Conservation (phyloP, 192 early-diverging fungal genomes). For the Coemansia sp. region DNA sequence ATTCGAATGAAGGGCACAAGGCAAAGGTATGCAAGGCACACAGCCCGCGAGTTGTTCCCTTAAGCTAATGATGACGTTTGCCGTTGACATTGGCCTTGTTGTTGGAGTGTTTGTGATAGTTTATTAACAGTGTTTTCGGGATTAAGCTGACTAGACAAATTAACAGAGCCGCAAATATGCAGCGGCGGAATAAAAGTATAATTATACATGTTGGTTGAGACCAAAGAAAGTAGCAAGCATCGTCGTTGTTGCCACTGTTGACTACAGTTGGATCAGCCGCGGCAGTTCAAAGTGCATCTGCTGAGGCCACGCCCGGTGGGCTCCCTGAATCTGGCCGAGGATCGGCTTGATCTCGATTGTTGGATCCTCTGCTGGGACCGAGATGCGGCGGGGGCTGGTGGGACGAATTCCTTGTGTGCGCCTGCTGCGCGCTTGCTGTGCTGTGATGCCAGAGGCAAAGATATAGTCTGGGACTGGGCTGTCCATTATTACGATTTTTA, state of each 20-base stretch:
- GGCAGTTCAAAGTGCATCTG: constrained; percentile 51
- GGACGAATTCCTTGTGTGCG: constrained; percentile 23
- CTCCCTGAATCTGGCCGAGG: constrained; percentile 33
- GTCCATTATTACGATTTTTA: constrained; percentile 20
- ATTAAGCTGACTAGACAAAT: not conserved
- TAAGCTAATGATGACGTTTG: too few relatives aligned
- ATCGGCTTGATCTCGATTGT: constrained; percentile 41
- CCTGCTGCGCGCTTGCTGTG: constrained; percentile 47
- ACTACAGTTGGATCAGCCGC: constrained; percentile 44
- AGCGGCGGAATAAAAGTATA: not conserved
- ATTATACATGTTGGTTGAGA: not conserved
- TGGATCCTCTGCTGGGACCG: constrained; percentile 8
- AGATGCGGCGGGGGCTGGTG: constrained; percentile 24
- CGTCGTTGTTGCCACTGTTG: not conserved
- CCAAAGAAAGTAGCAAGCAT: not conserved
- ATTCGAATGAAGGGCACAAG: too few relatives aligned
- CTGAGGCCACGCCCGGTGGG: constrained; percentile 43
- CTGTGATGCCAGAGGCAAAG: constrained; percentile 46
- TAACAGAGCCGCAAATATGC: not conserved
- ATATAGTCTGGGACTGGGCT: constrained; percentile 46
- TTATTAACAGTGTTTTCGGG: not conserved
- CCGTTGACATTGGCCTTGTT: too few relatives aligned
- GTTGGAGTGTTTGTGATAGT: not conserved
- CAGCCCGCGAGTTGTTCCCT: too few relatives aligned
- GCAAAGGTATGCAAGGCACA: too few relatives aligned